A percentile compares a stretch with the other conserved stretches of the same genome.
phyloP scores from a whole-genome alignment of 164 flowering plant genomes.

The Buxus sempervirens region DNA sequence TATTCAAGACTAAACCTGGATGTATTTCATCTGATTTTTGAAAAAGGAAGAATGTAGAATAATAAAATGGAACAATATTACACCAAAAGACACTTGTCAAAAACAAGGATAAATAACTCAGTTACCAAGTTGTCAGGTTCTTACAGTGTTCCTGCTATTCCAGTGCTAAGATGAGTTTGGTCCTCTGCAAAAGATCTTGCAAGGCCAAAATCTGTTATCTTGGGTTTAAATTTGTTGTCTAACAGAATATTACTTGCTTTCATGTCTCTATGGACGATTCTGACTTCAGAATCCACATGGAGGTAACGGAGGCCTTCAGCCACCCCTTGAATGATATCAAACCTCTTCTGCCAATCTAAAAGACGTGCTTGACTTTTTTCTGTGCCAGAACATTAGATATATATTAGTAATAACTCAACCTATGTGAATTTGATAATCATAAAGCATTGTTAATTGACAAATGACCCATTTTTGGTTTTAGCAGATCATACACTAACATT shows the following conservation, averaged over 20 bases:
- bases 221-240: constrained; percentile 20
- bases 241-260: constrained; percentile 21
- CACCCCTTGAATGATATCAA: constrained; percentile 15
- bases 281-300: constrained; percentile 14
- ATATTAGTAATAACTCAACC: too few relatives aligned
- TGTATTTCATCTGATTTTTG: neutral
- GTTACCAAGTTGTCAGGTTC: constrained; percentile 6
- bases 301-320: constrained; percentile 22
- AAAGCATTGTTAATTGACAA: too few relatives aligned
- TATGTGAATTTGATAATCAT: too few relatives aligned
- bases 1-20: neutral
- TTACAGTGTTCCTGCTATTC: constrained; percentile 24
- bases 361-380: neutral
- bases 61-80: too few relatives aligned
- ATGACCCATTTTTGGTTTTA: too few relatives aligned
- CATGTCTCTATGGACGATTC: constrained; percentile 19
- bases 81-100: too few relatives aligned
- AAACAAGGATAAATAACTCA: too few relatives aligned
- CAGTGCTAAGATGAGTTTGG: constrained; percentile 22
- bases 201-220: constrained; percentile 24
- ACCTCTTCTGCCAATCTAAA: constrained; percentile 18
- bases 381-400: neutral
- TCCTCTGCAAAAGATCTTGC: constrained; percentile 20
- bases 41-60: too few relatives aligned
- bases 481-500: too few relatives aligned